These are phyloP conservation scores for Panaeolus papilionaceus DNA, from an alignment of 768 basidiomycete species.

Conservation along the genomic window DNA sequence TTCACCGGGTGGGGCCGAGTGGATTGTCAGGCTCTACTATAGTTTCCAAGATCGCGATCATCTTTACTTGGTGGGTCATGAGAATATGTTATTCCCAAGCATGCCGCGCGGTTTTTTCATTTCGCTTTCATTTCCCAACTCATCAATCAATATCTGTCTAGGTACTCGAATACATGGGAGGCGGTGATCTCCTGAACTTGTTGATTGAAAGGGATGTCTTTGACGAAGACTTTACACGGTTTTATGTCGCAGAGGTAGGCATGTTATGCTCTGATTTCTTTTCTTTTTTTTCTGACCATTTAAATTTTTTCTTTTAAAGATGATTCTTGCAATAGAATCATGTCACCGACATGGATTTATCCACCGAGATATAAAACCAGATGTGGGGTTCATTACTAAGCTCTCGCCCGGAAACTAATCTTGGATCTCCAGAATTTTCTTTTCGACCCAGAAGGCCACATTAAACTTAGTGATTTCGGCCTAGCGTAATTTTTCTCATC, in stretches of 20 bases:
- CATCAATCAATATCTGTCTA: conserved; percentile 43
- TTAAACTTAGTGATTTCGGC: conserved; percentile 95
- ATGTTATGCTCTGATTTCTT: conserved; percentile 18
- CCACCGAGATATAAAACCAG: conserved; percentile 97
- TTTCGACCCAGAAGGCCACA: conserved; percentile 92
- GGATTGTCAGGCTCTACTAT: conserved; percentile 94
- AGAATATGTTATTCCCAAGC: conserved; percentile 32
- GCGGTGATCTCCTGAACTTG: conserved; percentile 94
- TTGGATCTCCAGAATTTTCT: conserved; percentile 79
- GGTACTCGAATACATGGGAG: conserved; percentile 96
- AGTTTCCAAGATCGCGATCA: conserved; percentile 96
- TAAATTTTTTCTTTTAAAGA: conserved; percentile 49
- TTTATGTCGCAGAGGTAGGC: conserved; percentile 91
- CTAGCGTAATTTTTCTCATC: conserved; percentile 74
- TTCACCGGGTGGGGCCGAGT: conserved; percentile 79
- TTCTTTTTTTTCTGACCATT: conserved; percentile 26
- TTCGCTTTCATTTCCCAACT: conserved; percentile 58
- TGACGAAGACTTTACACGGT: conserved; percentile 89
- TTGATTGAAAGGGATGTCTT: conserved; percentile 92
- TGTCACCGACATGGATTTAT: conserved; percentile 97
- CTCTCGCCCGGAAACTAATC: conserved; percentile 27
- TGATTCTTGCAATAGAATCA: conserved; percentile 92
- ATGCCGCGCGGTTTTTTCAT: conserved; percentile 45
- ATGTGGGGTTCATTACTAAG: conserved; percentile 56
- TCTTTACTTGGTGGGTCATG: conserved; percentile 82